phyloP scores from a whole-genome alignment of 768 basidiomycete species.

The Lactarius vividus region DNA sequence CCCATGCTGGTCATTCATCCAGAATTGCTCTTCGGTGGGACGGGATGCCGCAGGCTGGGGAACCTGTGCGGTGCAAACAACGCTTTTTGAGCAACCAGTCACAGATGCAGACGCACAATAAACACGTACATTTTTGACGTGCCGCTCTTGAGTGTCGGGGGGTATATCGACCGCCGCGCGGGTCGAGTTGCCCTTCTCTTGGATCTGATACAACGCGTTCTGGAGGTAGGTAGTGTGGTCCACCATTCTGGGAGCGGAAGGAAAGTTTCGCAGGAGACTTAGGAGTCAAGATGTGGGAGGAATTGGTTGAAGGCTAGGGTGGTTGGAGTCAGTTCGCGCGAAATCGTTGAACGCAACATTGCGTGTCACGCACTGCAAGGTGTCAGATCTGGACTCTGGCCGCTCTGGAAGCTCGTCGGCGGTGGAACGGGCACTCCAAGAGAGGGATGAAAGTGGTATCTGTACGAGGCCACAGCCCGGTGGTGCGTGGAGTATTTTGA shows the following conservation, averaged over 20 bases:
- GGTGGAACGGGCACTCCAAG: not conserved
- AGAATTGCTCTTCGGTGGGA: slow-evolving; percentile 77
- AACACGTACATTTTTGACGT: slow-evolving; percentile 35
- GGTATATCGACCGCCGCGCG: slow-evolving; percentile 30
- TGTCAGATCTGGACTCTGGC: not conserved
- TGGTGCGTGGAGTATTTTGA: not conserved
- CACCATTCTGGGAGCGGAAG: slow-evolving; percentile 14
- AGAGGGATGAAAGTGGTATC: not conserved
- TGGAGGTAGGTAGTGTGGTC: slow-evolving; percentile 27
- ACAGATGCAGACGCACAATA: not conserved
- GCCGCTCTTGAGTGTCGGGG: slow-evolving; percentile 34
- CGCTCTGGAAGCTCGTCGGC: slow-evolving; percentile 1
- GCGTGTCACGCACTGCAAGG: not conserved
- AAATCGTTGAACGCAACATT: not conserved
- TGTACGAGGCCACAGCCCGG: not conserved
- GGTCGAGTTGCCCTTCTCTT: slow-evolving; percentile 36
- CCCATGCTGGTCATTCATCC: slow-evolving; percentile 49
- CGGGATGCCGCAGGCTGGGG: slow-evolving; percentile 59
- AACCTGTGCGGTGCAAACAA: slow-evolving; percentile 46
- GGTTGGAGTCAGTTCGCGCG: not conserved
- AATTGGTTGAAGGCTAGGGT: not conserved
- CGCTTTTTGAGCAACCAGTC: not conserved
- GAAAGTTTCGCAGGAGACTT: not conserved
- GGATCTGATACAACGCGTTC: slow-evolving; percentile 31
- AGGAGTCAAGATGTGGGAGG: not conserved